These are phyloP conservation scores for Calonectria montana DNA, from an alignment of 2,329 filamentous ascomycete genomes.

Conservation along the genomic window DNA sequence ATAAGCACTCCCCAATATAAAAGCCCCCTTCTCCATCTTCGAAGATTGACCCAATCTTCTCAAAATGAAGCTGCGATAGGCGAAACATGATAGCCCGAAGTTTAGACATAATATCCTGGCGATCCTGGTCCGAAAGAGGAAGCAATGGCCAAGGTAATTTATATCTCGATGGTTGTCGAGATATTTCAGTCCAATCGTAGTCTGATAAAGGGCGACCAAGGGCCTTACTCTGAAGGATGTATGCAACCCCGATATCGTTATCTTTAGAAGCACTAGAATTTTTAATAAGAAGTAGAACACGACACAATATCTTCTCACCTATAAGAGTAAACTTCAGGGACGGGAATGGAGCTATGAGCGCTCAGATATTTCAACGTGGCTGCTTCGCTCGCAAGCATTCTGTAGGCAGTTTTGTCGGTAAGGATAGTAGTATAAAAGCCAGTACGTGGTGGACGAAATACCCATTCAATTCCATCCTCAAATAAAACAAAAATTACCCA, in stretches of 20 bases:
- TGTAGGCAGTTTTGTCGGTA: slow-evolving; percentile 29
- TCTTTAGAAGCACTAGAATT: slow-evolving; percentile 23
- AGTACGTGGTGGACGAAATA: slow-evolving; percentile 32
- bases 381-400: slow-evolving; percentile 39
- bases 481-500: slow-evolving; percentile 37
- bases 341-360: slow-evolving; percentile 31
- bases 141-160: slow-evolving; percentile 17
- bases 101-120: slow-evolving; percentile 35
- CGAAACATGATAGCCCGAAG: slow-evolving; percentile 31
- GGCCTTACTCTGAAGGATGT: slow-evolving; percentile 41
- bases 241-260: slow-evolving; percentile 38
- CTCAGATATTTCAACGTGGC: slow-evolving; percentile 35
- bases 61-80: slow-evolving; percentile 30
- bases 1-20: slow-evolving; percentile 37
- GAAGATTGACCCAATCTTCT: slow-evolving; percentile 39
- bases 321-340: slow-evolving; percentile 39
- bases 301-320: slow-evolving; percentile 25
- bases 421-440: not conserved
- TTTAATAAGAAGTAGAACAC: not conserved
- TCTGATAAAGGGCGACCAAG: slow-evolving; percentile 29
- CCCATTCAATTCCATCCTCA: slow-evolving; percentile 36
- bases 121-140: slow-evolving; percentile 26
- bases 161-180: slow-evolving; percentile 23
- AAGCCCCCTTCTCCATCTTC: slow-evolving; percentile 25
- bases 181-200: slow-evolving; percentile 34